Percentiles rank a stretch among this genome's conserved stretches.
These are phyloP conservation scores for Amesomyces nigricolor DNA, from an alignment of 2,329 filamentous ascomycete species.

Conservation along the genomic window DNA sequence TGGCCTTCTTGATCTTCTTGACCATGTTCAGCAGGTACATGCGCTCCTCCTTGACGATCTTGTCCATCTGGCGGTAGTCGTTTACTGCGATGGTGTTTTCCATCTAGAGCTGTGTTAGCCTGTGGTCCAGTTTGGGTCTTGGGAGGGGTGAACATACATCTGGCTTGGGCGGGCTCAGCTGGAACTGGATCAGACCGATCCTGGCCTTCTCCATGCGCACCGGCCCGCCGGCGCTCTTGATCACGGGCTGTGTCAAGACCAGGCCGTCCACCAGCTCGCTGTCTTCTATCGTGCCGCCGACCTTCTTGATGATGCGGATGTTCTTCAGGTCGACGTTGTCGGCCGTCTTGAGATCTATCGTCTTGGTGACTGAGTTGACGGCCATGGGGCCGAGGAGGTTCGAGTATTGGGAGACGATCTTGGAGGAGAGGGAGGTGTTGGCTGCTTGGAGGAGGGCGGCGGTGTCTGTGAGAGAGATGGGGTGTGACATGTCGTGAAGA, in stretches of 20 bases:
- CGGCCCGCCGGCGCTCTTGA: constrained; percentile 90
- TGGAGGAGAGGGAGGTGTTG: constrained; percentile 93
- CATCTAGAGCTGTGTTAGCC: constrained; percentile 55
- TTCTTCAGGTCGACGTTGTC: constrained; percentile 96
- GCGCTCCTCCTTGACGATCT: constrained; percentile 98
- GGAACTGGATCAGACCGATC: constrained; percentile 97
- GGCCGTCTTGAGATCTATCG: constrained; percentile 90
- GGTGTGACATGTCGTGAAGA: constrained; percentile 91
- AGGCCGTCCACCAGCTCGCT: constrained; percentile 95
- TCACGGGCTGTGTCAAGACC: constrained; percentile 83
- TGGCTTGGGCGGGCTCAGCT: constrained; percentile 94
- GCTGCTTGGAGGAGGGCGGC: constrained; percentile 90
- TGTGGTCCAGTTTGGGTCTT: not conserved
- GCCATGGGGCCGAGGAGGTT: constrained; percentile 96
- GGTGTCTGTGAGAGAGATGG: constrained; percentile 82
- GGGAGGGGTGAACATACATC: constrained; percentile 54
- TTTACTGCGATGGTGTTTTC: constrained; percentile 99
- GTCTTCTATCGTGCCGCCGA: constrained; percentile 96
- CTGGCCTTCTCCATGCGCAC: constrained; percentile 92
- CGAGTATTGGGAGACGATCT: constrained; percentile 97
- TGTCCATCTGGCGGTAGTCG: constrained; percentile 99
- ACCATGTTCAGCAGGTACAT: constrained; percentile 97
- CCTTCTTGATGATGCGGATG: constrained; percentile 95
- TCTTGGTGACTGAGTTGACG: constrained; percentile 91
- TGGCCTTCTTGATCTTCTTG: constrained; percentile 99